Base-by-base conservation (phyloP, 805 yeast genomes). In the Ogataea philodendri region DNA sequence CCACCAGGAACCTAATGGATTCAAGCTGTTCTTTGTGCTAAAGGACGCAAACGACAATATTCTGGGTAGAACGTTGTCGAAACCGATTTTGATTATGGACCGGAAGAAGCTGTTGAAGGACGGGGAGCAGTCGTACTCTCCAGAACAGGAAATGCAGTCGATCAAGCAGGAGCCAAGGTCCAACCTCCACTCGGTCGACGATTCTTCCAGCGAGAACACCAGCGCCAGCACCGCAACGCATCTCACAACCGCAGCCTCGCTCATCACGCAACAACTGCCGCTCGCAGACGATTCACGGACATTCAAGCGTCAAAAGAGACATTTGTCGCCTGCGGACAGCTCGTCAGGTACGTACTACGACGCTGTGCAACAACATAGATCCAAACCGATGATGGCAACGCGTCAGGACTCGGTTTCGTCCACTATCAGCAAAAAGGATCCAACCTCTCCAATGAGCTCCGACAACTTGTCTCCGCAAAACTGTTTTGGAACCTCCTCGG, bases 71-170 rank as follows among this genome's bases (percentile, higher is more conserved):
- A 76, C 77, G 14, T 58, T 81, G 6, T 76, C 95, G 1, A 64
- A 79, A 7, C 78, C 87, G 5, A 84, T 90, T 19, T 81, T 86
- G 81, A 88, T 90, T 32, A 90, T 95, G 78, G 97, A 93, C 60
- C 81, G 95, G 60, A 94, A 90, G 70, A 89, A 86, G 60, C 70
- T 76, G 14, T 54, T 62, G 10, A 53, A 67, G 20, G 48, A 46
- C n/a, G 49, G 42, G 48, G 77, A 77, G 10, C 52, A 29, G 22
- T 35, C 38, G 47, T 33, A 35, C 49, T 36, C 39, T 9, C 39
- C 39, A 9, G 39, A 30, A 11, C 35, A 36, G 20, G 40, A 36
- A 19, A 15, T 22, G 22, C 30, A 27, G n/a, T 26, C 9, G 14
- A 35, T 26, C 26, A 37, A 40, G 18, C 32, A 32, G 7, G 28